phyloP scores from a whole-genome alignment of 192 early-diverging fungal species.

The Coemansia sp. region DNA sequence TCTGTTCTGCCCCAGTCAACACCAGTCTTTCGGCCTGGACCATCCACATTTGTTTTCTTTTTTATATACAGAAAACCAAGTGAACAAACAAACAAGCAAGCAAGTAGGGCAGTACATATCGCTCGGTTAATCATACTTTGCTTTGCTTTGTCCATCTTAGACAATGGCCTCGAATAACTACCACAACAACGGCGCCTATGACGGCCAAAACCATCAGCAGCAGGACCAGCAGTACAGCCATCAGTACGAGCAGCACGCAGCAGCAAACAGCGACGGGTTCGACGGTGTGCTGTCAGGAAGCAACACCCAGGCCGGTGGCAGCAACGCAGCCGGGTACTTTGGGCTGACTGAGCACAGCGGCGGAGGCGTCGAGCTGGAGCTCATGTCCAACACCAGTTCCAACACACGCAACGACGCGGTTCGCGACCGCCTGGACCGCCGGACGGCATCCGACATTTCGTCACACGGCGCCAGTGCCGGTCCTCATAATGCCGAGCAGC shows the following conservation, averaged over 20 bases:
- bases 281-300: slow-evolving; percentile 26
- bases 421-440: slow-evolving; percentile 45
- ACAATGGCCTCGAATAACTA: slow-evolving; percentile 9
- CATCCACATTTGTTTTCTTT: background rate
- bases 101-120: too few relatives aligned
- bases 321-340: slow-evolving; percentile 32
- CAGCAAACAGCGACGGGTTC: slow-evolving; percentile 23
- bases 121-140: too few relatives aligned
- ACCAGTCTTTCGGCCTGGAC: background rate
- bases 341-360: slow-evolving; percentile 11
- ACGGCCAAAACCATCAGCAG: background rate
- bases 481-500: slow-evolving; percentile 28
- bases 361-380: slow-evolving; percentile 50
- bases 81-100: too few relatives aligned
- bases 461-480: slow-evolving; percentile 39
- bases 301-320: background rate
- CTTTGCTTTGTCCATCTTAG: background rate
- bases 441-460: slow-evolving; percentile 47
- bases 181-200: slow-evolving; percentile 22
- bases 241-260: slow-evolving; percentile 13
- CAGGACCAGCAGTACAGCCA: slow-evolving; percentile 7
- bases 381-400: slow-evolving; percentile 47
- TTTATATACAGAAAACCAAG: background rate
- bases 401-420: slow-evolving; percentile 44
- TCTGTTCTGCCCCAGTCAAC: background rate